Evolutionary conservation across 192 early-diverging fungal species (phyloP).

Genomic region (Kappamyces sp.): DNA sequence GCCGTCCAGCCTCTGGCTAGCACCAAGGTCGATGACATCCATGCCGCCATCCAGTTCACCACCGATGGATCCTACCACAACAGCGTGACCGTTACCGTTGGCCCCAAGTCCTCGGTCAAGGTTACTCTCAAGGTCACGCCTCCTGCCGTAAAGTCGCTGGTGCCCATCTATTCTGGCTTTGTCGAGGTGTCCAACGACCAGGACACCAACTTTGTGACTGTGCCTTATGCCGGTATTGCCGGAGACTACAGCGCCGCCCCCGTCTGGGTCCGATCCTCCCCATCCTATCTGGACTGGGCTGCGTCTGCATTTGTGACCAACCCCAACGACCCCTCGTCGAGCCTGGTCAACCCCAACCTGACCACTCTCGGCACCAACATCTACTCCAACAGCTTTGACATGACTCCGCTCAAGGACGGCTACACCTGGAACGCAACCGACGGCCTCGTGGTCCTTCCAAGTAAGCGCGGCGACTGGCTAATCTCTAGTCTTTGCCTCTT

Average conservation of each 20-base stretch:
- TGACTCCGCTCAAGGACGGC: background rate
- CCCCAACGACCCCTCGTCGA: slow-evolving; percentile 3
- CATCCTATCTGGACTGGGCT: background rate
- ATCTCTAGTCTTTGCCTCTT: slow-evolving; percentile 10
- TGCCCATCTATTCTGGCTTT: slow-evolving; percentile 32
- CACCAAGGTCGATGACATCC: slow-evolving; percentile 16
- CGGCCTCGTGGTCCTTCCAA: background rate
- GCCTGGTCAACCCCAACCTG: too few species aligned
- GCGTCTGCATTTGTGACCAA: background rate
- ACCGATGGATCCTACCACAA: slow-evolving; percentile 11
- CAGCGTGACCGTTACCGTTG: slow-evolving; percentile 16
- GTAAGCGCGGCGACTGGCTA: too few species aligned
- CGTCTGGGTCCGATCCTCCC: slow-evolving; percentile 11
- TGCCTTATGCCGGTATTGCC: slow-evolving; percentile 26
- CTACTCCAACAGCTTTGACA: background rate
- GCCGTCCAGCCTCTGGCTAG: slow-evolving; percentile 8
- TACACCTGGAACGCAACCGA: slow-evolving; percentile 14
- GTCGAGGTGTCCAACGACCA: slow-evolving; percentile 16
- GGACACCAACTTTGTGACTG: background rate
- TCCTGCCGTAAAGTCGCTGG: slow-evolving; percentile 15
- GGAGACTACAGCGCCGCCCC: slow-evolving; percentile 17
- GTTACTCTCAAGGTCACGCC: slow-evolving; percentile 27
- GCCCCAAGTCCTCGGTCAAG: slow-evolving; percentile 19
- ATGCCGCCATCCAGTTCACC: slow-evolving; percentile 2
- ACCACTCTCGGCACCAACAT: slow-evolving; percentile 1